Percentiles rank a stretch among this genome's conserved stretches.
Conservation (phyloP, 768 basidiomycete genomes). For the Clitopilus passeckerianus region DNA sequence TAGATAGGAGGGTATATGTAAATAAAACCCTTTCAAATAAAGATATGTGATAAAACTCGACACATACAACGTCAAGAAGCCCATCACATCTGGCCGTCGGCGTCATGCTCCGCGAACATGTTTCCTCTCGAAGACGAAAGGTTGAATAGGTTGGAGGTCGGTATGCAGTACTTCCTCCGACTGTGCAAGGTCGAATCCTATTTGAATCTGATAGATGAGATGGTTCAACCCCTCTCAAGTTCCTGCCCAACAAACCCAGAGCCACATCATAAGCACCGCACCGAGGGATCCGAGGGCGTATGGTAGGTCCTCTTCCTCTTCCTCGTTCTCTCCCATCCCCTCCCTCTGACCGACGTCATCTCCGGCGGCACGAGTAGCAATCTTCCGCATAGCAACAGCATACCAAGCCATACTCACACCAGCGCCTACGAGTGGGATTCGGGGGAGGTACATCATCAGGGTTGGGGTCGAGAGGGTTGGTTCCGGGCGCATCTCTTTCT, state of each 20-base stretch:
- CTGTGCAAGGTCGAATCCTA: too few species aligned
- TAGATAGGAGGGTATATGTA: too few species aligned
- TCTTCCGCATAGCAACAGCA: constrained; percentile 45
- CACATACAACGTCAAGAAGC: too few species aligned
- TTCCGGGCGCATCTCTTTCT: constrained; percentile 19
- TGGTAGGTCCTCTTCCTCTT: constrained; percentile 11
- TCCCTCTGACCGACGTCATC: neutral
- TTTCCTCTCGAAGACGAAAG: too few species aligned
- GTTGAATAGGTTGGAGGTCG: too few species aligned
- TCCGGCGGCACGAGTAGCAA: constrained; percentile 23
- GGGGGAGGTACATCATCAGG: constrained; percentile 24
- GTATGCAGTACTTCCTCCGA: too few species aligned
- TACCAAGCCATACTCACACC: constrained; percentile 67
- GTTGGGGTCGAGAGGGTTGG: constrained; percentile 23
- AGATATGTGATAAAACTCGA: too few species aligned
- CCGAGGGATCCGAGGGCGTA: constrained; percentile 28
- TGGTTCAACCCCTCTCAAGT: too few species aligned
- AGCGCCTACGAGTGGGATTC: constrained; percentile 62
- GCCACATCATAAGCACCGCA: constrained; percentile 41
- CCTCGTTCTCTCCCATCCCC: constrained; percentile 2
- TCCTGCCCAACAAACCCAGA: constrained; percentile 24
- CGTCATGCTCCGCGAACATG: too few species aligned
- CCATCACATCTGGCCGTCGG: too few species aligned
- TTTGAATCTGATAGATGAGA: too few species aligned
- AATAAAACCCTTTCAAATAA: too few species aligned